Evolutionary conservation across 2,329 filamentous ascomycete species (phyloP).

Genomic region (Nigrograna mackinnonii): DNA sequence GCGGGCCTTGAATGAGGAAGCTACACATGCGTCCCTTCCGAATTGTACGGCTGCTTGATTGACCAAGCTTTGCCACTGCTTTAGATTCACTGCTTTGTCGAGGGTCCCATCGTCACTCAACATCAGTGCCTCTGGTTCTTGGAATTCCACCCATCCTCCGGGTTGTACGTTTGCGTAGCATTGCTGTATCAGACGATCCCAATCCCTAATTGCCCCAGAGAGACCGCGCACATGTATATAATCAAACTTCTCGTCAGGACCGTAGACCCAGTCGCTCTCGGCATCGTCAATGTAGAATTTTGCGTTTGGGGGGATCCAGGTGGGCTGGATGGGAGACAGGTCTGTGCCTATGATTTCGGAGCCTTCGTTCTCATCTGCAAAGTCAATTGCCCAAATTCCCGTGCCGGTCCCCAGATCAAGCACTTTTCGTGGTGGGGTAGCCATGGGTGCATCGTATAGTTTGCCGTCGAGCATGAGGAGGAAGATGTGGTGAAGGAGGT

Average conservation of each 20-base stretch:
- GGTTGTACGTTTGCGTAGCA: slow-evolving; percentile 29
- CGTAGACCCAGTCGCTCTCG: slow-evolving; percentile 43
- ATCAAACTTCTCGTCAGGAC: slow-evolving; percentile 36
- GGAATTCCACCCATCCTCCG: slow-evolving; percentile 40
- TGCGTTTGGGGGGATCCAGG: slow-evolving; percentile 43
- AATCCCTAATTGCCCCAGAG: slow-evolving; percentile 34
- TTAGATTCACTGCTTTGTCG: slow-evolving; percentile 21
- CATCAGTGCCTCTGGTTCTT: slow-evolving; percentile 36
- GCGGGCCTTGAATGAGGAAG: slow-evolving; percentile 23
- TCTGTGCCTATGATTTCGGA: slow-evolving; percentile 41
- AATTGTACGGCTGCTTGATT: slow-evolving; percentile 30
- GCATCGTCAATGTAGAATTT: slow-evolving; percentile 48
- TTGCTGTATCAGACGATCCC: slow-evolving; percentile 30
- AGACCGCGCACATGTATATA: slow-evolving; percentile 38
- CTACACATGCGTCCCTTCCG: slow-evolving; percentile 29
- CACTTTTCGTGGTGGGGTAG: slow-evolving; percentile 21
- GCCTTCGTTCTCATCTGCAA: slow-evolving; percentile 38
- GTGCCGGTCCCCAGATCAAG: slow-evolving; percentile 46
- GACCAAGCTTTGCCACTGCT: slow-evolving; percentile 31
- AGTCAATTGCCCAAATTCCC: slow-evolving; percentile 45
- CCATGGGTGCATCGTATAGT: slow-evolving; percentile 37
- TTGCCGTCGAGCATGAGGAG: slow-evolving; percentile 38
- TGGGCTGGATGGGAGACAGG: slow-evolving; percentile 41
- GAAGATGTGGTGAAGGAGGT: slow-evolving; percentile 43
- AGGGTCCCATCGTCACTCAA: slow-evolving; percentile 36